These are phyloP conservation scores for Thoreauomyces humboldtii DNA, from an alignment of 192 early-diverging fungal genomes.

Conservation along the genomic window DNA sequence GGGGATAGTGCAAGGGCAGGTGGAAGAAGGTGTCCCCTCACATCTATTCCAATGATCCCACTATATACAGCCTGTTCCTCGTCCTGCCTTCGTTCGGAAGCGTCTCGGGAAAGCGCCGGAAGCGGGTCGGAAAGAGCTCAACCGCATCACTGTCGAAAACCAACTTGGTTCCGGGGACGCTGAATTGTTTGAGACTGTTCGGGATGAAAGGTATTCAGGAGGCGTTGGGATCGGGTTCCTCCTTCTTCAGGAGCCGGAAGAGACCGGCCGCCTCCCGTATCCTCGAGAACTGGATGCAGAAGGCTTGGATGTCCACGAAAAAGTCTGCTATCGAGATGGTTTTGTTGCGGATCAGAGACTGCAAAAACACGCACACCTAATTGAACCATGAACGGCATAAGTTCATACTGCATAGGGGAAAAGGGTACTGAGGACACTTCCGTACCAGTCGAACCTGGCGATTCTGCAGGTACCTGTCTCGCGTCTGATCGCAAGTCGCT, in stretches of 20 bases:
- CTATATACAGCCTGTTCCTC: too few species aligned
- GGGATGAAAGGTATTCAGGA: too few species aligned
- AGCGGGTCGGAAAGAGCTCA: too few species aligned
- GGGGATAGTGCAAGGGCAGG: too few species aligned
- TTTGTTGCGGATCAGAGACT: slow-evolving; percentile 27
- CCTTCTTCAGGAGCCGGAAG: slow-evolving; percentile 36
- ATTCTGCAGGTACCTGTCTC: slow-evolving; percentile 31
- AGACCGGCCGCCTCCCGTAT: slow-evolving; percentile 37
- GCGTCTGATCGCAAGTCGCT: slow-evolving; percentile 19
- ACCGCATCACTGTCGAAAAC: too few species aligned
- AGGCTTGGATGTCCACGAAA: slow-evolving; percentile 39
- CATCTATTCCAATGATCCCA: too few species aligned
- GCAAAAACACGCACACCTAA: slow-evolving; percentile 43
- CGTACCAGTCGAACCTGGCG: slow-evolving; percentile 35
- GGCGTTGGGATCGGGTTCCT: too few species aligned
- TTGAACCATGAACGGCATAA: not conserved
- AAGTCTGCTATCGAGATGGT: slow-evolving; percentile 21
- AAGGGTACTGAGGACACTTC: not conserved
- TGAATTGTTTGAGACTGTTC: too few species aligned
- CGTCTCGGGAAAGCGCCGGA: too few species aligned
- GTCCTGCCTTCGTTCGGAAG: too few species aligned
- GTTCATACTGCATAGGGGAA: not conserved
- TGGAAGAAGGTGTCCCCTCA: too few species aligned
- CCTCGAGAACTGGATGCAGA: slow-evolving; percentile 41
- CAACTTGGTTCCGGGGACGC: too few species aligned